These are phyloP conservation scores for Heliocybe sulcata DNA, from an alignment of 1,284 basidiomycete species.

Conservation along the genomic window DNA sequence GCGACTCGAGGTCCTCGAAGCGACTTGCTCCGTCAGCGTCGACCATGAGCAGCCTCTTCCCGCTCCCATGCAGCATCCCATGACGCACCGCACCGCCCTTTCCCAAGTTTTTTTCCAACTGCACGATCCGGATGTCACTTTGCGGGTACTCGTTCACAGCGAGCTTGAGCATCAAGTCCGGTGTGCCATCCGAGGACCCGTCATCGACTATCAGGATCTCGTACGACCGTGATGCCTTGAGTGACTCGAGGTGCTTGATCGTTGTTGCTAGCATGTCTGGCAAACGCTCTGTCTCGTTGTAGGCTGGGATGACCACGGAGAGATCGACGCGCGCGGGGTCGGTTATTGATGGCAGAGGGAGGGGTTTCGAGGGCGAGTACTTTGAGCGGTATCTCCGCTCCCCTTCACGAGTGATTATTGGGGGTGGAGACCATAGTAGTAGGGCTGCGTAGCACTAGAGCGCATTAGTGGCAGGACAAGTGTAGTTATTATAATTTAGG, in stretches of 20 bases:
- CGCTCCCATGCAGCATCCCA: constrained; percentile 79
- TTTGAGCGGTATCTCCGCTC: constrained; percentile 60
- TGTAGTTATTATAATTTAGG: constrained; percentile 13
- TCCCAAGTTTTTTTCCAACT: constrained; percentile 76
- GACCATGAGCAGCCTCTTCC: constrained; percentile 79
- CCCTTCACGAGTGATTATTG: constrained; percentile 52
- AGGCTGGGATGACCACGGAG: constrained; percentile 84
- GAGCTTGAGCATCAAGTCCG: constrained; percentile 55
- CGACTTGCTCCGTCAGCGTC: constrained; percentile 91
- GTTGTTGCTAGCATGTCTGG: constrained; percentile 76
- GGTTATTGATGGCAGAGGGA: constrained; percentile 45
- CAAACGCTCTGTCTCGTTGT: constrained; percentile 81
- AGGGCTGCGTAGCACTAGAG: constrained; percentile 55
- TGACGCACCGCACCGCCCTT: constrained; percentile 92
- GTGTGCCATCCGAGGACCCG: constrained; percentile 76
- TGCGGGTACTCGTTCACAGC: constrained; percentile 42
- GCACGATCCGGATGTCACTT: constrained; percentile 67
- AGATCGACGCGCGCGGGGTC: constrained; percentile 57
- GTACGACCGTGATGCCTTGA: constrained; percentile 36
- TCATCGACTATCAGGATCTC: constrained; percentile 91
- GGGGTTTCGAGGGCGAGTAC: constrained; percentile 37
- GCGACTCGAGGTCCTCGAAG: constrained; percentile 71
- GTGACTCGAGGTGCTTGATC: constrained; percentile 46
- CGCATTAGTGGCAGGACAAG: constrained; percentile 7
- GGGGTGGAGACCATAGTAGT: constrained; percentile 60